A percentile compares a stretch with the other conserved stretches of the same genome.
Evolutionary conservation across 352 stramenopile genomes (phyloP).

Genomic region (Phytophthora kernoviae): DNA sequence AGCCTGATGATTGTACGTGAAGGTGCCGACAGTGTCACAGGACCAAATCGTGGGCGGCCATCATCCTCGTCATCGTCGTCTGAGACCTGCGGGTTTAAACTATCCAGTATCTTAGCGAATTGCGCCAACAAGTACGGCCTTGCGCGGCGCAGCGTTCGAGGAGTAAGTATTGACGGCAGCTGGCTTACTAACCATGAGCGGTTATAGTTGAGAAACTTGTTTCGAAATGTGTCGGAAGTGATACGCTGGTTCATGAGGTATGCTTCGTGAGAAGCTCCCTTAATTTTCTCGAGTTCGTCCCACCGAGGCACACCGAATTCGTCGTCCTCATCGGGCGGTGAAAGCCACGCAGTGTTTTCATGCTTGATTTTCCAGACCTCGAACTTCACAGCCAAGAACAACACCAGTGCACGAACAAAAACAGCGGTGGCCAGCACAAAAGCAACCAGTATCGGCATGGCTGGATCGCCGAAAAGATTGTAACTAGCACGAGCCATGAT

Average conservation of each 20-base stretch:
- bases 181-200: constrained; percentile 96
- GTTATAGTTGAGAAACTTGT: constrained; percentile 99
- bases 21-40: constrained; percentile 88
- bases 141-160: constrained; percentile 88
- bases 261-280: constrained; percentile 93
- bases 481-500: constrained; percentile 96
- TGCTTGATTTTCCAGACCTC: constrained; percentile 96
- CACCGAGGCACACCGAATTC: constrained; percentile 91
- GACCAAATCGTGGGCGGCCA: constrained; percentile 82
- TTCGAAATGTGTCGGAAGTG: constrained; percentile 96
- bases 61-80: constrained; percentile 93
- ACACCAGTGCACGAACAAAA: constrained; percentile 70
- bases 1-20: constrained; percentile 92
- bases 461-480: constrained; percentile 96
- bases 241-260: constrained; percentile 98
- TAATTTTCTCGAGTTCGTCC: constrained; percentile 93
- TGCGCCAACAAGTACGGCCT: constrained; percentile 96
- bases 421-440: constrained; percentile 68
- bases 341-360: constrained; percentile 96
- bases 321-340: constrained; percentile 88
- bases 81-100: constrained; percentile 93
- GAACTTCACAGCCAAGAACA: constrained; percentile 87
- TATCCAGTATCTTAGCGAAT: constrained; percentile 95
- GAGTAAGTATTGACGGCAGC: constrained; percentile 95
- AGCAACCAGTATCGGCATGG: constrained; percentile 81